These are phyloP conservation scores for Flaveria bidentis DNA, from an alignment of 129 eudicot genomes.

Conservation along the genomic window DNA sequence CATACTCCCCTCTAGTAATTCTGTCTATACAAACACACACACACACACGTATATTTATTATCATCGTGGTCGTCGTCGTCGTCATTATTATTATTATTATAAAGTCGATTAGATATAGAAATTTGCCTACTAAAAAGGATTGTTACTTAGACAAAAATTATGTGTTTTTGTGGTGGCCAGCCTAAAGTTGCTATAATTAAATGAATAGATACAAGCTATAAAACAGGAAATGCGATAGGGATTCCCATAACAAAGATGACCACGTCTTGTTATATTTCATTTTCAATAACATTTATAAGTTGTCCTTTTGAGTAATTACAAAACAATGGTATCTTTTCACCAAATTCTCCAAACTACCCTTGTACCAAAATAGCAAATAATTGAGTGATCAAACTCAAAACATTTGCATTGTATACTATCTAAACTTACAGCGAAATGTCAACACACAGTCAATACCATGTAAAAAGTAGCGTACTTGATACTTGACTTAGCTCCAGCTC, in stretches of 20 bases:
- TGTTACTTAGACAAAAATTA: background rate
- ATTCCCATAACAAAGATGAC: constrained; percentile 22
- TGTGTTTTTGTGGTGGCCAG: background rate
- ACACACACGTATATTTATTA: too few species aligned
- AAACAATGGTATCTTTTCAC: background rate
- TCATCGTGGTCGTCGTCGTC: too few species aligned
- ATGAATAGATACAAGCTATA: constrained; percentile 15
- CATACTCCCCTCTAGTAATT: background rate
- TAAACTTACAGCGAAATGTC: background rate
- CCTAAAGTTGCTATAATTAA: constrained; percentile 10
- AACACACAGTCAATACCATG: background rate
- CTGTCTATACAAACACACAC: background rate
- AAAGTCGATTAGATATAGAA: background rate
- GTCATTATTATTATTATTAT: background rate
- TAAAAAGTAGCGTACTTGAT: background rate
- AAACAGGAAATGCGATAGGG: constrained; percentile 10
- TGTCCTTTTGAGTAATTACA: constrained; percentile 27
- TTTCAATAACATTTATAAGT: constrained; percentile 7
- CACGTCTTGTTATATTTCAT: constrained; percentile 29
- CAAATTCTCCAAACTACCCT: constrained; percentile 22
- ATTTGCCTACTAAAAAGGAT: background rate
- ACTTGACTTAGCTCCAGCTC: too few species aligned
- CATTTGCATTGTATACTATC: background rate
- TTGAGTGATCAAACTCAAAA: background rate
- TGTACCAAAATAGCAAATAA: constrained; percentile 2